Conservation (phyloP, 2,329 filamentous ascomycete genomes). For the Aspergillus felis region DNA sequence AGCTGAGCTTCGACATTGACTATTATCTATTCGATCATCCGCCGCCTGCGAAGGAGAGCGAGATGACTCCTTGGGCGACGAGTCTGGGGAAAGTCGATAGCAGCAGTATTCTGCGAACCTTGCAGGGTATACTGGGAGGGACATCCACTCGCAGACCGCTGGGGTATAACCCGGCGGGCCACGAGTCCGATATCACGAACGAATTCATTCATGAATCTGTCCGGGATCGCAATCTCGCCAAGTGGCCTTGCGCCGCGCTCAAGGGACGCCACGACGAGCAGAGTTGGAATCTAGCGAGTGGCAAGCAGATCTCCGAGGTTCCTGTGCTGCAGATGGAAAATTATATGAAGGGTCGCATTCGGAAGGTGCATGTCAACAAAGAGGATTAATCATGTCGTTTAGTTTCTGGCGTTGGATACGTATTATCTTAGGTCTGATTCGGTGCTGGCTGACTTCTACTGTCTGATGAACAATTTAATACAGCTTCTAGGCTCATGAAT, state of each 20-base stretch:
- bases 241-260: constrained; percentile 1
- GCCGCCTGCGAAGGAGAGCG: constrained; percentile 1
- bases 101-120: constrained; percentile 2
- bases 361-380: constrained; percentile 7
- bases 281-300: background rate
- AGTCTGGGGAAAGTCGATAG: constrained; percentile 6
- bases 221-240: constrained; percentile 1
- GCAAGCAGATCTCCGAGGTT: background rate
- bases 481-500: no score
- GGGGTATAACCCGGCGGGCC: constrained; percentile 6
- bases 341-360: constrained; percentile 10
- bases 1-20: constrained; percentile 18
- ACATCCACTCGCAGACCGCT: constrained; percentile 11
- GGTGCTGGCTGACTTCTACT: no score
- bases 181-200: constrained; percentile 1
- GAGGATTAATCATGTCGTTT: background rate
- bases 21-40: constrained; percentile 17
- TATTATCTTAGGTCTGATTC: no score
- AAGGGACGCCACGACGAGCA: background rate
- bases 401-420: no score
- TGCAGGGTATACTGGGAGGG: constrained; percentile 10
- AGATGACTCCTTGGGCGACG: constrained; percentile 14
- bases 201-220: constrained; percentile 14
- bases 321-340: background rate
- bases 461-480: no score